phyloP scores from a whole-genome alignment of 768 basidiomycete genomes.

The Tephrocybe sp. region DNA sequence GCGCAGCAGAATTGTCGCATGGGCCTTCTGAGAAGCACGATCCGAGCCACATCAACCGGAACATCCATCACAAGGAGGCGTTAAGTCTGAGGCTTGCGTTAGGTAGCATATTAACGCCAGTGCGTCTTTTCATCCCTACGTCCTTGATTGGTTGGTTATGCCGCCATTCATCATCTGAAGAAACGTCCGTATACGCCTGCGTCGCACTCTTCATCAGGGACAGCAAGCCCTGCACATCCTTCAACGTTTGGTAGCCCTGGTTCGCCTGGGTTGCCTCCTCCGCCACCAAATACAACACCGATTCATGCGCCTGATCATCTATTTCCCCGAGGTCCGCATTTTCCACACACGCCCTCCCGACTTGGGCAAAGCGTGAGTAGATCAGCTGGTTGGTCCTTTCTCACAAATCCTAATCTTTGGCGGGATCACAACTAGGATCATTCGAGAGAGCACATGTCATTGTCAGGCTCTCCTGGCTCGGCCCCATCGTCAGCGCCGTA shows the following conservation, averaged over 20 bases:
- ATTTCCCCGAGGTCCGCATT: slow-evolving; percentile 23
- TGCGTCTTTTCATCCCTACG: slow-evolving; percentile 31
- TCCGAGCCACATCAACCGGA: slow-evolving; percentile 25
- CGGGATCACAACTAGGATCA: slow-evolving; percentile 12
- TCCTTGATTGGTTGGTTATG: slow-evolving; percentile 10
- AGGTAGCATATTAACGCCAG: slow-evolving; percentile 61
- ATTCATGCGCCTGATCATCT: slow-evolving; percentile 23
- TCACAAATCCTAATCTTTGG: slow-evolving; percentile 7
- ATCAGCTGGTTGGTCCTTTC: background rate
- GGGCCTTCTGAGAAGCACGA: slow-evolving; percentile 21
- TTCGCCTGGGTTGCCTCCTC: slow-evolving; percentile 24
- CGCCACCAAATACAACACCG: slow-evolving; percentile 23
- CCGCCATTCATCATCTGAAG: slow-evolving; percentile 27
- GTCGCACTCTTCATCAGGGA: slow-evolving; percentile 51
- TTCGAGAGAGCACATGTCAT: slow-evolving; percentile 11
- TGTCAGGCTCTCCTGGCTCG: slow-evolving; percentile 10
- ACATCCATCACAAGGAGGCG: slow-evolving; percentile 46
- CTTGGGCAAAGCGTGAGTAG: slow-evolving; percentile 19
- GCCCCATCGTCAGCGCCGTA: slow-evolving; percentile 10
- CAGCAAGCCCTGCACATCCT: slow-evolving; percentile 45
- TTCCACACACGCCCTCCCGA: slow-evolving; percentile 23
- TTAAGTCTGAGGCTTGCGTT: slow-evolving; percentile 55
- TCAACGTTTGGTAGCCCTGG: slow-evolving; percentile 27
- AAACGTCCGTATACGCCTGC: slow-evolving; percentile 49
- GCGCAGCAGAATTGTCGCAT: slow-evolving; percentile 28